Base-by-base conservation (phyloP, 139 green algal species). In the Dunaliella primolecta region DNA sequence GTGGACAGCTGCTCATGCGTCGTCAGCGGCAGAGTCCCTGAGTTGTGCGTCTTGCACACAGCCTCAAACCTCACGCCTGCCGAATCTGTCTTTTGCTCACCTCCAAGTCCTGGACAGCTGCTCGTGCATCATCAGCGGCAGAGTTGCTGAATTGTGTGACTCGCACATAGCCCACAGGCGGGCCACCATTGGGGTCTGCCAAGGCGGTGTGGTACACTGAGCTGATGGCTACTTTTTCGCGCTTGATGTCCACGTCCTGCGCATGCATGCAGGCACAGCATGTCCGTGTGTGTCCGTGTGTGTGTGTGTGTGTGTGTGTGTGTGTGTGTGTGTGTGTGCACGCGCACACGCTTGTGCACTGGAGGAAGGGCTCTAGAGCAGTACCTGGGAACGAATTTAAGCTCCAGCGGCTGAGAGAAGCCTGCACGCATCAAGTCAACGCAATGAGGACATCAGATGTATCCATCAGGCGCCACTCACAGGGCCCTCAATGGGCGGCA, bases 31-130 rank as follows among this genome's bases (percentile, higher is more conserved):
- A 56, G 95, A 94, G 84, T 92, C 89, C 83, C 81, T 94, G 93
- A 99, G 98, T 85, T 87, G 91, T 23, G 92, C 89, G 21, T 99
- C 93, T 32, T 94, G 90, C 78, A 99, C 89, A n/a, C n/a, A n/a
- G n/a, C n/a, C n/a, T n/a, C n/a, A n/a, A n/a, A n/a, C n/a, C n/a
- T n/a, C n/a, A n/a, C n/a, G n/a, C n/a, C n/a, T n/a, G n/a, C n/a
- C n/a, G n/a, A n/a, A n/a, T n/a, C n/a, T n/a, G n/a, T n/a, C n/a
- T n/a, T n/a, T n/a, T n/a, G 3, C 85, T 21, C 79, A 93, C 93
- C 92, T 95, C 85, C 25, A 98, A 89, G 24, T 93, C 78, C 27
- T 77, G 24, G 25, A 98, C 92, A n/a, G 96, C 96, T 1, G 83
- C 77, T 29, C 78, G 55, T 92, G 96, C 94, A n/a, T 96, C 96